phyloP scores from a whole-genome alignment of 2,329 filamentous ascomycete genomes.

The Paracorniculantispora psalliotae region DNA sequence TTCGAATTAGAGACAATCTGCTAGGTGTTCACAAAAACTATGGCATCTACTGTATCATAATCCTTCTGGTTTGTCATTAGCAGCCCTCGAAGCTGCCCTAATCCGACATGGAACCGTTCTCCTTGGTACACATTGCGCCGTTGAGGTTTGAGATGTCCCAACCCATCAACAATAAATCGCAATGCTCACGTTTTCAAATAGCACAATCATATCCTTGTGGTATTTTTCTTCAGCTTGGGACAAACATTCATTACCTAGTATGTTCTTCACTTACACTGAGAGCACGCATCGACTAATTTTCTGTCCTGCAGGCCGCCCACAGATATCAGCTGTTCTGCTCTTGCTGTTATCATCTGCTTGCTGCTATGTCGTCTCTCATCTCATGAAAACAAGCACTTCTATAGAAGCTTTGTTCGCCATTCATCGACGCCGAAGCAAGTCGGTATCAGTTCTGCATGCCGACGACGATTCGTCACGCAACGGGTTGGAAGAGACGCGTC shows the following conservation, averaged over 20 bases:
- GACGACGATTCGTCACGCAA: neutral
- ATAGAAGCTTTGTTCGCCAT: neutral
- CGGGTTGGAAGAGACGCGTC: conserved; percentile 18
- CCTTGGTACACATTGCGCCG: conserved; percentile 4
- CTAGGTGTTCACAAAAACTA: neutral
- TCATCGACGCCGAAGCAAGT: neutral
- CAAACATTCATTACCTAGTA: conserved; percentile 46
- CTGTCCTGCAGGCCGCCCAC: conserved; percentile 38
- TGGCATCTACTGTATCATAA: neutral
- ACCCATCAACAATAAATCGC: neutral
- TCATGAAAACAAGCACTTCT: neutral
- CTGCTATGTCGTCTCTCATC: neutral
- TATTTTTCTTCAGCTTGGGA: conserved; percentile 44
- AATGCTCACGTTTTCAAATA: neutral
- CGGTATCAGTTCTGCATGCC: neutral
- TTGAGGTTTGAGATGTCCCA: neutral
- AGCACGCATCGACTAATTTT: conserved; percentile 10
- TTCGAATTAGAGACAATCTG: neutral
- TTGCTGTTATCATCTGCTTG: neutral
- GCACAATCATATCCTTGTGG: conserved; percentile 28
- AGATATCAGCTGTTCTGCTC: conserved; percentile 31
- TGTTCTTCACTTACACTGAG: conserved; percentile 7
- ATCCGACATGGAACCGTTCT: conserved; percentile 1
- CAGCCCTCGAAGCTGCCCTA: neutral
- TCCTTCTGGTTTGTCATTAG: neutral